Conservation (phyloP, 352 stramenopile species). For the Pythium dissotocum region DNA sequence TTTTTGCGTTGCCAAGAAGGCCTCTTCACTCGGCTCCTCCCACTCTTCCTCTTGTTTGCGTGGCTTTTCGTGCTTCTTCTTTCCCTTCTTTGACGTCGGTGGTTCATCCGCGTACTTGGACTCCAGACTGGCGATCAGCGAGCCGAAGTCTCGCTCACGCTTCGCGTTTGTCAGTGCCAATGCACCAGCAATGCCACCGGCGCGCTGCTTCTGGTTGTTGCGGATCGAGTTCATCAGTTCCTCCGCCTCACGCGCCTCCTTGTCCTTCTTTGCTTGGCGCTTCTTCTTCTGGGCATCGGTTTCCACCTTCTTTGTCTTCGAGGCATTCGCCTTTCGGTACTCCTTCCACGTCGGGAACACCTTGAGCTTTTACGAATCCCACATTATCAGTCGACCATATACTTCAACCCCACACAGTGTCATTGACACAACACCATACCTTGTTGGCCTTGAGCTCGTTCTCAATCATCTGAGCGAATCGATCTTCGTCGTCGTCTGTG, state of each 20-base stretch:
- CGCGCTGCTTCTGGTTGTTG: conserved; percentile 46
- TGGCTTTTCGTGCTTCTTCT: conserved; percentile 19
- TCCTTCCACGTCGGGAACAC: conserved; percentile 42
- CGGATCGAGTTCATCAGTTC: conserved; percentile 63
- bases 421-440: conserved; percentile 17
- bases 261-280: conserved; percentile 51
- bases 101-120: conserved; percentile 55
- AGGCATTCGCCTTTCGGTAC: conserved; percentile 42
- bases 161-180: conserved; percentile 37
- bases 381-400: not conserved
- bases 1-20: conserved; percentile 59
- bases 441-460: conserved; percentile 53
- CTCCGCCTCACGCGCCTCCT: conserved; percentile 63
- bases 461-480: conserved; percentile 70
- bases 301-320: conserved; percentile 41
- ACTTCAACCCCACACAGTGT: too few relatives aligned
- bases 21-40: conserved; percentile 60
- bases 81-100: conserved; percentile 40
- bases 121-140: conserved; percentile 60
- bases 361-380: conserved; percentile 33
- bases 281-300: conserved; percentile 41
- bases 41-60: conserved; percentile 20
- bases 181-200: conserved; percentile 30
- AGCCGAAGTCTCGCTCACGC: conserved; percentile 58
- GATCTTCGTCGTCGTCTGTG: conserved; percentile 74